Evolutionary conservation across 202 grass and related monocot species (phyloP), one percentile per base, ranked within the genome.

Genomic region (Sporobolus alterniflorus): DNA sequence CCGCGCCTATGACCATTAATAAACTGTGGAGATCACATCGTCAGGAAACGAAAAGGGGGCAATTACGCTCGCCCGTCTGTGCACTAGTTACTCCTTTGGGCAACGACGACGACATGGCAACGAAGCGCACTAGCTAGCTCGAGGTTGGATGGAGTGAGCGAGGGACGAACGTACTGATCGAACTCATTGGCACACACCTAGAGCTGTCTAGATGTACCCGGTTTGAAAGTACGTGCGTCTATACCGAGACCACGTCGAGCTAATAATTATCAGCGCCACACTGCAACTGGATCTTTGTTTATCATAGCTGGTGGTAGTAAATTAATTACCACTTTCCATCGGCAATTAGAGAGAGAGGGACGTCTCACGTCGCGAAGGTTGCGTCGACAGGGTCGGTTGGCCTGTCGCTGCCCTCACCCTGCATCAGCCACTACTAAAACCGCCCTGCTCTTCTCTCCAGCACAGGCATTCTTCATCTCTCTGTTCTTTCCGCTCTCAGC

Each of bases 41-140:
- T 29, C 13, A 29, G 25, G 57, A 56, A 56, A 56, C 3, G 12
- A 29, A 61, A 61, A 78, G 44, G 29, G 7, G 63, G 68, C 76
- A 36, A 66, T 51, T 36, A 36, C 30, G 22, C 20, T 24, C 12
- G 28, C 3, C n/a, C 75, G 12, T 72, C 28, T 60, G 59, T 25
- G 33, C 21, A 15, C 6, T 32, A 39, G 21, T 56, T 39, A 55
- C 21, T 73, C 48, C 48, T 54, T 50, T 34, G 2, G 21, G 31
- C 32, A 79, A 24, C 54, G 77, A 69, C 49, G 55, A 69, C 64
- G 17, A 17, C 44, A 55, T 17, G 43, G 64, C 68, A 79, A 55
- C 22, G 76, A 39, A 4, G 36, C 36, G 36, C 36, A 39, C 36
- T 39, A 39, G 36, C 36, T 4, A 39, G 36, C 36, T 3, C 7